phyloP scores from a whole-genome alignment of 192 early-diverging fungal genomes.

The Entophlyctis helioformis region DNA sequence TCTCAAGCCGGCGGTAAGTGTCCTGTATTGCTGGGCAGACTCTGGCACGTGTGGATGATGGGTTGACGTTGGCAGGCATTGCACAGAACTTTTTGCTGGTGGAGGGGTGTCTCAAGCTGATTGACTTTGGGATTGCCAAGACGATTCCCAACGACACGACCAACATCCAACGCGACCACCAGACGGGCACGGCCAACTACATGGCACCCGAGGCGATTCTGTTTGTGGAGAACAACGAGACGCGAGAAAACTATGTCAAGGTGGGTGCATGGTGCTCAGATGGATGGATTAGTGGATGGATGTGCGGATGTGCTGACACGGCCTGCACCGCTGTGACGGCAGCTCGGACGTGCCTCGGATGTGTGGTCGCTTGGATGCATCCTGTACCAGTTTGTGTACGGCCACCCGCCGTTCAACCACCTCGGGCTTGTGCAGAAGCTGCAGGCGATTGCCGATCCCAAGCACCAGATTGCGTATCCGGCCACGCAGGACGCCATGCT shows the following conservation, averaged over 20 bases:
- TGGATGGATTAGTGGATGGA: constrained; percentile 7
- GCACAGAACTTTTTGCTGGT: constrained; percentile 79
- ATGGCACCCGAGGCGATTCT: constrained; percentile 89
- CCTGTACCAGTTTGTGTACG: constrained; percentile 84
- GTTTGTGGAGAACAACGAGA: constrained; percentile 13
- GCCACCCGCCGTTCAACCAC: constrained; percentile 68
- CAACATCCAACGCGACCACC: constrained; percentile 77
- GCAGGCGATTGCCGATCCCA: constrained; percentile 56
- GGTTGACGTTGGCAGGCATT: no score
- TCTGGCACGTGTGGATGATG: no score
- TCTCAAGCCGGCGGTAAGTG: constrained; percentile 71
- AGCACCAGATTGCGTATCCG: constrained; percentile 55
- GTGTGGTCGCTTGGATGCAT: constrained; percentile 91
- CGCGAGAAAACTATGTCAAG: constrained; percentile 13
- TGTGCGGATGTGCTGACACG: constrained; percentile 8
- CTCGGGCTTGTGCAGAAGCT: constrained; percentile 55
- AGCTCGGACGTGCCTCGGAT: constrained; percentile 72
- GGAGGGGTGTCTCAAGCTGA: constrained; percentile 74
- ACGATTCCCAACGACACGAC: constrained; percentile 86
- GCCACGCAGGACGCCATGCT: constrained; percentile 32
- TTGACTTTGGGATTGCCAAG: constrained; percentile 98
- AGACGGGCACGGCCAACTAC: constrained; percentile 81
- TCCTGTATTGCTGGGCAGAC: background rate
- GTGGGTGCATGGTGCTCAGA: background rate
- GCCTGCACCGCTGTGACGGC: background rate